Conservation (phyloP, 2,329 filamentous ascomycete genomes). For the Grosmannia huntii region DNA sequence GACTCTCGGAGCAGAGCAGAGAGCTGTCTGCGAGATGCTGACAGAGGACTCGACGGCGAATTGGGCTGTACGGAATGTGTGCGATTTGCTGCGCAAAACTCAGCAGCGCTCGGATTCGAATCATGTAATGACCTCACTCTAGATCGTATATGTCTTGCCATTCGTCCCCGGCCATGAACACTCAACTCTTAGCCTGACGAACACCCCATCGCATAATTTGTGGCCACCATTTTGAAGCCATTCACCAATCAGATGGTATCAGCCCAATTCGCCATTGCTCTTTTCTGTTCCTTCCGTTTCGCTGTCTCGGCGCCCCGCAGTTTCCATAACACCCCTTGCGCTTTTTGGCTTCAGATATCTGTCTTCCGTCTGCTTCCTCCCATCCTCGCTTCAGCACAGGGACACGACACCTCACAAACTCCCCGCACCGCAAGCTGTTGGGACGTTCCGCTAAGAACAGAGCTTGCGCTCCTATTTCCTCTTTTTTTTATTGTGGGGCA, state of each 20-base stretch:
- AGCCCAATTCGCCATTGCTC: neutral
- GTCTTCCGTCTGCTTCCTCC: neutral
- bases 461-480: neutral
- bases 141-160: no score
- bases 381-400: neutral
- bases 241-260: neutral
- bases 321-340: neutral
- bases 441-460: neutral
- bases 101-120: no score
- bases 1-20: neutral
- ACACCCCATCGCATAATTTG: no score
- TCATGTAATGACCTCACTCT: no score
- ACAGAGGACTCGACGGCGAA: neutral
- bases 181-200: no score
- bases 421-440: neutral
- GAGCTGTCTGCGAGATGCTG: neutral
- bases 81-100: no score
- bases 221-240: neutral
- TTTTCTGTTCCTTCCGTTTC: neutral
- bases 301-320: conserved; percentile 2
- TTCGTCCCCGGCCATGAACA: no score
- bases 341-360: neutral
- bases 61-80: no score
- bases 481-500: conserved; percentile 1
- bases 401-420: neutral